Evolutionary conservation across 768 basidiomycete genomes (phyloP), one percentile per base, ranked within the genome.

Genomic region (Kwoniella pini): DNA sequence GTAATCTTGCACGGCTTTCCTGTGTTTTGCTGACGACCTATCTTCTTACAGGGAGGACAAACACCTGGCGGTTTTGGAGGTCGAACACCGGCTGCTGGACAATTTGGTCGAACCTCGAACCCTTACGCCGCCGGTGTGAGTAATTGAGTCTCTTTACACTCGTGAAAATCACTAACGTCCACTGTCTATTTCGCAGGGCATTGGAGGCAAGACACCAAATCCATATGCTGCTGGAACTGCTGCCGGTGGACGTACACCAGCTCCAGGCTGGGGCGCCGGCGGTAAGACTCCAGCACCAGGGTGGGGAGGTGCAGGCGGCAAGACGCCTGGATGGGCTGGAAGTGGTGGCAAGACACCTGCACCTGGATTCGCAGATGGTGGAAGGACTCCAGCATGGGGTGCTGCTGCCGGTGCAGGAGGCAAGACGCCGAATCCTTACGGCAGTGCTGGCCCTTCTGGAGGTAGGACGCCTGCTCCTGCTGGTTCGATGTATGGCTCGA

Each of bases 31-130:
- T 61, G 45, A 60, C 33, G n/a, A 36, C 15, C 33, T 36, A 7
- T 49, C 52, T 3, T 30, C 60, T 40, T 63, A 15, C 33, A 70
- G 55, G 66, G 79, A 39, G 71, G 69, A 1, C 49, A 65, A 52
- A 67, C 69, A 50, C 69, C 62, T 46, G 70, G 45, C 22, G 48
- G 48, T 31, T 58, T 59, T 36, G 77, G 71, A 15, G 79, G 77
- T 19, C 62, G 70, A 48, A 80, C 79, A 21, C 79, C 80, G 59
- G 84, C 80, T 10, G 69, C 68, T 83, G 82, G 82, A 36, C 33
- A 36, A 7, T 80, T 81, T 40, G 84, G 85, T 27, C 80, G 84
- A 55, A 89, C 89, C 2, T 88, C 89, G 3, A 90, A 89, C 74
- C 87, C 88, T 0, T 87, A 89, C 57, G 82, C 81, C 12, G 45